Percentiles rank a stretch among this genome's conserved stretches.
Conservation (phyloP, 768 basidiomycete species). For the Sporobolomyces pararoseus region DNA sequence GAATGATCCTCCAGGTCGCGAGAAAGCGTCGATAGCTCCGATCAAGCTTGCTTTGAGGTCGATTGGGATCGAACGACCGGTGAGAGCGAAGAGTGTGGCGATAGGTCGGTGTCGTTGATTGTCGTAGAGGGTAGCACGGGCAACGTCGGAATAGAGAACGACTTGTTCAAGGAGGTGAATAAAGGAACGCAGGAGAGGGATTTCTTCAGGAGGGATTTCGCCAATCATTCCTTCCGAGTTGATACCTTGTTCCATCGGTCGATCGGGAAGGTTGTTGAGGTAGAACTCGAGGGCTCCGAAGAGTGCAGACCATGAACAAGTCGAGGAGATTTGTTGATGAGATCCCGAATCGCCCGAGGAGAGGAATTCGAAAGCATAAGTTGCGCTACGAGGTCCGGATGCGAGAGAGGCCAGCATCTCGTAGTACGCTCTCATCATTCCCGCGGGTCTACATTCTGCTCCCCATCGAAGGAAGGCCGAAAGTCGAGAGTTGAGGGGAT, state of each 20-base stretch:
- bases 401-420: conserved; percentile 84
- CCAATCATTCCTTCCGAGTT: conserved; percentile 44
- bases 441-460: conserved; percentile 66
- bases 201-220: conserved; percentile 61
- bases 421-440: conserved; percentile 73
- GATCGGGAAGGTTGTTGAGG: conserved; percentile 58
- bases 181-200: conserved; percentile 73
- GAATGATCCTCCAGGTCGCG: conserved; percentile 59
- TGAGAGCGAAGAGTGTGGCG: conserved; percentile 69
- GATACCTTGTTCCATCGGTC: conserved; percentile 54
- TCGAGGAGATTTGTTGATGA: conserved; percentile 40
- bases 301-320: conserved; percentile 71
- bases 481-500: conserved; percentile 54
- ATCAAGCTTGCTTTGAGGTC: conserved; percentile 84
- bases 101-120: conserved; percentile 77
- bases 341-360: conserved; percentile 52
- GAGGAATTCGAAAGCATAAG: conserved; percentile 83
- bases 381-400: conserved; percentile 77
- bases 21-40: conserved; percentile 75
- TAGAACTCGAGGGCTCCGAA: conserved; percentile 73
- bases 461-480: conserved; percentile 85
- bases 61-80: conserved; percentile 76
- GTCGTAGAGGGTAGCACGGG: conserved; percentile 70
- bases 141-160: conserved; percentile 68
- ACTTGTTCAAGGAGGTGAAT: conserved; percentile 73